phyloP scores from a whole-genome alignment of 176 grass and related monocot species.

The Tillandsia fasciculata region DNA sequence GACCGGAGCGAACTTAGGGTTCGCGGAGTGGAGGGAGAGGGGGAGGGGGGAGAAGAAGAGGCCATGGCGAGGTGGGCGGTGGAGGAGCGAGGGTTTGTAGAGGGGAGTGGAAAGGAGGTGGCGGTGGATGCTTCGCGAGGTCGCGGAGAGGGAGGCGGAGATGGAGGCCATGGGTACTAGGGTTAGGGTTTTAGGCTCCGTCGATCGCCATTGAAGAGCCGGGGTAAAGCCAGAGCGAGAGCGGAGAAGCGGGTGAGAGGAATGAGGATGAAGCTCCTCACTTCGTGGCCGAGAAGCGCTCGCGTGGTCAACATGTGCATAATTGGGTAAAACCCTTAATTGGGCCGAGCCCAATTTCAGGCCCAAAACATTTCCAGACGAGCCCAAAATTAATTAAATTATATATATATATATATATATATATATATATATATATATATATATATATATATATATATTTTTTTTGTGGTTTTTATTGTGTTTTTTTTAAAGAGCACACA shows the following conservation, averaged over 20 bases:
- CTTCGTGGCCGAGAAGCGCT: no score
- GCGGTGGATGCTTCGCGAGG: slow-evolving; percentile 26
- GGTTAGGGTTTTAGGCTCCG: slow-evolving; percentile 28
- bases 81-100: slow-evolving; percentile 23
- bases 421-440: no score
- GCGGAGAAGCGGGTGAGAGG: not conserved
- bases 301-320: no score
- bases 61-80: slow-evolving; percentile 11
- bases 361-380: no score
- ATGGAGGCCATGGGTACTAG: slow-evolving; percentile 23
- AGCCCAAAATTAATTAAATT: no score
- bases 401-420: no score
- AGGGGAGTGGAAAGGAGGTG: slow-evolving; percentile 18
- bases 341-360: no score
- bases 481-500: no score
- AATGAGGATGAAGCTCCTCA: no score
- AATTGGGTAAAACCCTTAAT: no score
- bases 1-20: slow-evolving; percentile 13
- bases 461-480: no score
- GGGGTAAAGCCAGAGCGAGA: not conserved
- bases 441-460: no score
- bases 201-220: slow-evolving; percentile 19
- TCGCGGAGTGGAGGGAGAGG: slow-evolving; percentile 23
- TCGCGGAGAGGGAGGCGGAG: slow-evolving; percentile 39
- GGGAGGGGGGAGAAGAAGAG: not conserved